Conservation (phyloP, 805 yeast genomes). For the Wickerhamomyces canadensis region DNA sequence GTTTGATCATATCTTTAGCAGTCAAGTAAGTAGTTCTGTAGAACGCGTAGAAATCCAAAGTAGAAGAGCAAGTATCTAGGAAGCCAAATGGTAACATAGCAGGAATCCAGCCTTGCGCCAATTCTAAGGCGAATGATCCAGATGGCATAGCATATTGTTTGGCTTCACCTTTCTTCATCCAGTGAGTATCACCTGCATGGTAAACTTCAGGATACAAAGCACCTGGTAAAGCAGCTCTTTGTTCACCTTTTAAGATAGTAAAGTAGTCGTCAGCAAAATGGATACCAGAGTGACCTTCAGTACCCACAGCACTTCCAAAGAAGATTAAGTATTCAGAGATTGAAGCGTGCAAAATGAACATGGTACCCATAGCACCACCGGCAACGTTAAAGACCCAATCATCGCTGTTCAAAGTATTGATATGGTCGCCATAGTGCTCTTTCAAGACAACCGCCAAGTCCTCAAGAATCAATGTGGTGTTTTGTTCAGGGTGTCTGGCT, state of each 20-base stretch:
- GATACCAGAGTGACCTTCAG: constrained; percentile 94
- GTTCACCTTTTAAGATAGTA: constrained; percentile 79
- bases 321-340: constrained; percentile 87
- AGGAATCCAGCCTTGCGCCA: constrained; percentile 99
- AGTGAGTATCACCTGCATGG: constrained; percentile 83
- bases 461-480: constrained; percentile 56
- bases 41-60: constrained; percentile 71
- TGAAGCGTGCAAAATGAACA: constrained; percentile 94
- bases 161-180: constrained; percentile 61
- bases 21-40: constrained; percentile 67
- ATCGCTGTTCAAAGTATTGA: constrained; percentile 66
- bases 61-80: constrained; percentile 70
- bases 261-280: constrained; percentile 98
- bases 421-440: constrained; percentile 64
- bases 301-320: constrained; percentile 90
- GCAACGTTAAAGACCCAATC: constrained; percentile 98
- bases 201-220: constrained; percentile 66
- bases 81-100: constrained; percentile 97
- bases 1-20: constrained; percentile 69
- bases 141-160: constrained; percentile 86
- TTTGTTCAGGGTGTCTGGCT: constrained; percentile 45
- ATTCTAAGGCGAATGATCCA: constrained; percentile 83
- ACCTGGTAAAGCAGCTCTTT: constrained; percentile 64
- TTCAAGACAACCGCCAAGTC: constrained; percentile 56
- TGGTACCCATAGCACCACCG: constrained; percentile 97